A percentile compares a stretch with the other conserved stretches of the same genome.
These are phyloP conservation scores for Paracoccidioides lutzii DNA, from an alignment of 2,329 filamentous ascomycete species.

Conservation along the genomic window DNA sequence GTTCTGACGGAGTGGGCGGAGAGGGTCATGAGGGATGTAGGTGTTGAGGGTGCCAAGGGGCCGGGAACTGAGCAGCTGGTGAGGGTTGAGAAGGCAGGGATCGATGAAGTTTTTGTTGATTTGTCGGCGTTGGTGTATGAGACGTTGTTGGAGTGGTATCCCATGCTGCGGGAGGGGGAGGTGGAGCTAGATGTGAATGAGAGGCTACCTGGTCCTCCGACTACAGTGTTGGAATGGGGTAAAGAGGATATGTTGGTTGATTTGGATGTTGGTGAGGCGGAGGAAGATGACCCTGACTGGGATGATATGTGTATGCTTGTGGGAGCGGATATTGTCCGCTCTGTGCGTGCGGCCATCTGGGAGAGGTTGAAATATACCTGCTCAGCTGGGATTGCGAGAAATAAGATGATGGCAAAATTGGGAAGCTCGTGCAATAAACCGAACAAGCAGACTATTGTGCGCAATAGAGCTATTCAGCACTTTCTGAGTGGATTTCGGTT, in stretches of 20 bases:
- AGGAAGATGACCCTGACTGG: slow-evolving; percentile 82
- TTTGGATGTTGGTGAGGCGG: slow-evolving; percentile 56
- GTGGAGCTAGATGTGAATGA: slow-evolving; percentile 49
- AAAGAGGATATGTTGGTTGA: slow-evolving; percentile 65
- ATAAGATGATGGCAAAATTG: slow-evolving; percentile 92
- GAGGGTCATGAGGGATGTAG: slow-evolving; percentile 54
- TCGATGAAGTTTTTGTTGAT: slow-evolving; percentile 94
- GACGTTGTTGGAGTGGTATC: slow-evolving; percentile 61
- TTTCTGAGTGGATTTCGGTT: slow-evolving; percentile 83
- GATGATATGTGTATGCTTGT: slow-evolving; percentile 81
- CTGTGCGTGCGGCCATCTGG: slow-evolving; percentile 56
- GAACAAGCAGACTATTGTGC: slow-evolving; percentile 85
- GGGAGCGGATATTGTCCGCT: slow-evolving; percentile 75
- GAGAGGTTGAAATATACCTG: slow-evolving; percentile 73
- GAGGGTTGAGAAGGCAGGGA: slow-evolving; percentile 79
- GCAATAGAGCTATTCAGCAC: slow-evolving; percentile 64
- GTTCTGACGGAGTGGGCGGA: slow-evolving; percentile 42
- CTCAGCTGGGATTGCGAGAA: slow-evolving; percentile 74
- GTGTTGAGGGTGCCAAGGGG: slow-evolving; percentile 12
- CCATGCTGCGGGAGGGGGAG: slow-evolving; percentile 46
- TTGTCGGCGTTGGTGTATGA: slow-evolving; percentile 72
- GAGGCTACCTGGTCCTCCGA: slow-evolving; percentile 57
- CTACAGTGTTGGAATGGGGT: slow-evolving; percentile 67
- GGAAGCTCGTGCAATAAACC: slow-evolving; percentile 88
- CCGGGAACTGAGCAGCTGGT: slow-evolving; percentile 22